Percentiles rank a stretch among this genome's conserved stretches.
Conservation (phyloP, 768 basidiomycete species). For the Phylloporus rhodoxanthus region DNA sequence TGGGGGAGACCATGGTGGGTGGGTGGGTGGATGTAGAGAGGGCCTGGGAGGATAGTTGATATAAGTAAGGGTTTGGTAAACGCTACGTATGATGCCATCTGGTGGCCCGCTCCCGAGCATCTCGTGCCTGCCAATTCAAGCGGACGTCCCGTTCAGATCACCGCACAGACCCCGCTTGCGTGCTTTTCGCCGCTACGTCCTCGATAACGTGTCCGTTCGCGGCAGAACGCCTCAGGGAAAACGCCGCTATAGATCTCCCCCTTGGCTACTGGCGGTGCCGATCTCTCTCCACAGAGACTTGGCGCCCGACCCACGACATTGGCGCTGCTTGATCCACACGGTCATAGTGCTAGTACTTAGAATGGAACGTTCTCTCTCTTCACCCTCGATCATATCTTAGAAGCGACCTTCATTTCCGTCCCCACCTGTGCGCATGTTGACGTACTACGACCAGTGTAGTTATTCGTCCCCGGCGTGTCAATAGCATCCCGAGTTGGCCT, state of each 20-base stretch:
- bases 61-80: constrained; percentile 11
- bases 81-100: constrained; percentile 6
- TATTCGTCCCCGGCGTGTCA: too few relatives aligned
- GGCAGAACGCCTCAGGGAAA: constrained; percentile 4
- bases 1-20: constrained; percentile 18
- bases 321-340: too few relatives aligned
- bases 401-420: constrained; percentile 21
- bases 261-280: neutral
- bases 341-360: too few relatives aligned
- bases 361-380: constrained; percentile 8
- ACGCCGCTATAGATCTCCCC: constrained; percentile 20
- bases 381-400: constrained; percentile 15
- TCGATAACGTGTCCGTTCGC: constrained; percentile 7
- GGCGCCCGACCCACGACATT: too few relatives aligned
- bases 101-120: constrained; percentile 1
- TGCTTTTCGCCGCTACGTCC: constrained; percentile 1
- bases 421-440: constrained; percentile 10
- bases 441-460: constrained; percentile 18
- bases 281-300: neutral
- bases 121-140: constrained; percentile 1
- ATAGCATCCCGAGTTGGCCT: neutral
- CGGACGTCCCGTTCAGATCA: constrained; percentile 3
- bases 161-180: constrained; percentile 1
- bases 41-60: constrained; percentile 5
- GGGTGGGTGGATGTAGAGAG: constrained; percentile 1